phyloP scores from a whole-genome alignment of 2,329 filamentous ascomycete species.

The Cylindrodendrum hubeiense region DNA sequence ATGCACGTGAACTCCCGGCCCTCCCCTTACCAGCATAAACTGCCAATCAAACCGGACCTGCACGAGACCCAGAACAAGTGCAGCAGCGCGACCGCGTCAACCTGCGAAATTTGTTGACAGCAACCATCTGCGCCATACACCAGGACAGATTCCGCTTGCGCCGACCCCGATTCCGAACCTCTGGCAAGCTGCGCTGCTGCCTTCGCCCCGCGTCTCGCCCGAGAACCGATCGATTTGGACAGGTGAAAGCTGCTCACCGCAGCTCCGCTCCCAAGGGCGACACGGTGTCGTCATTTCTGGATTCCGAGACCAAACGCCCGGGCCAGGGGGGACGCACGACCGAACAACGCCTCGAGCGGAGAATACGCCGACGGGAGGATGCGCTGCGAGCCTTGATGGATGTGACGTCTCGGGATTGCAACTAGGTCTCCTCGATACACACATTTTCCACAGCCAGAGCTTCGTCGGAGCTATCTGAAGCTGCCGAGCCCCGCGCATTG shows the following conservation, averaged over 20 bases:
- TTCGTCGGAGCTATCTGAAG: conserved; percentile 25
- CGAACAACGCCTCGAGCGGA: conserved; percentile 27
- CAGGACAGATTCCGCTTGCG: conserved; percentile 20
- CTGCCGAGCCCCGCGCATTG: conserved; percentile 44
- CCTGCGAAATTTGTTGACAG: conserved; percentile 47
- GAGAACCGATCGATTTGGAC: conserved; percentile 15
- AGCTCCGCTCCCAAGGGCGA: conserved; percentile 29
- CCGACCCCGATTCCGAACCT: conserved; percentile 29
- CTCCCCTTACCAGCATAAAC: conserved; percentile 43
- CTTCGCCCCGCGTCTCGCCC: conserved; percentile 14
- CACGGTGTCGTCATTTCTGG: conserved; percentile 44
- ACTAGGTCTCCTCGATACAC: conserved; percentile 26
- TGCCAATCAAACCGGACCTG: conserved; percentile 43
- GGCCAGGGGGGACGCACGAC: conserved; percentile 33
- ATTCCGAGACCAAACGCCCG: conserved; percentile 29
- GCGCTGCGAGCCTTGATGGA: conserved; percentile 39
- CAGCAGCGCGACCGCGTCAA: conserved; percentile 39
- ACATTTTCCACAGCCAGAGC: conserved; percentile 11
- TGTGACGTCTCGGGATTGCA: conserved; percentile 32
- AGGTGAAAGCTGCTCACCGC: conserved; percentile 13
- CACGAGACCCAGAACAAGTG: conserved; percentile 39
- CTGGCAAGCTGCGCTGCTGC: conserved; percentile 13
- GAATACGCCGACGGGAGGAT: conserved; percentile 36
- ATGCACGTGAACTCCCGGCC: conserved; percentile 42
- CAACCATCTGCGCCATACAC: conserved; percentile 41